phyloP scores from a whole-genome alignment of 2,329 filamentous ascomycete genomes.

The Sordariomycetes sp. region DNA sequence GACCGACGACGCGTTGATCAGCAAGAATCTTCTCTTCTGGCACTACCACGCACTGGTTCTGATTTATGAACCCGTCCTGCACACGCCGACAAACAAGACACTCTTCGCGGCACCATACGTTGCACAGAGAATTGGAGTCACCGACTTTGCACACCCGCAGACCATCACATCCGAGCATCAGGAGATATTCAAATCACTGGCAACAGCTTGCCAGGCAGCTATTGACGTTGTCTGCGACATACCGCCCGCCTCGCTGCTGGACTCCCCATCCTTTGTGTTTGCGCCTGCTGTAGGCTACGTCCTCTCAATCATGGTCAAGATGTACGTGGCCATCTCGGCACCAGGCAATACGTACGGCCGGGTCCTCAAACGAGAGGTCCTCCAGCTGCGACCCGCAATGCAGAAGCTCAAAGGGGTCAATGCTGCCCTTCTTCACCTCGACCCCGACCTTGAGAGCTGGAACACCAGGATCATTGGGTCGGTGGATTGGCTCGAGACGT shows the following conservation, averaged over 20 bases:
- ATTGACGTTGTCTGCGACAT: neutral
- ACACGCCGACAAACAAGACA: slow-evolving; percentile 9
- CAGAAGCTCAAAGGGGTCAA: neutral
- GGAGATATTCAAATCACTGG: neutral
- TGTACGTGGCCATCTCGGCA: neutral
- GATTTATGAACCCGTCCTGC: slow-evolving; percentile 8
- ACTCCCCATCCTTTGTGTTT: neutral
- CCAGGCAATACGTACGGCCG: neutral
- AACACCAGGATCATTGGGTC: neutral
- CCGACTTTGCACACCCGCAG: slow-evolving; percentile 5
- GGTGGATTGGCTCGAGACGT: slow-evolving; percentile 1
- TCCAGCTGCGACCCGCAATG: neutral
- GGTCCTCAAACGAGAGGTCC: neutral
- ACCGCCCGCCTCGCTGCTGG: neutral
- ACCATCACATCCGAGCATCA: neutral
- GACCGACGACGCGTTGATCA: neutral
- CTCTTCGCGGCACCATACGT: slow-evolving; percentile 9
- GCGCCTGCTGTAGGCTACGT: neutral
- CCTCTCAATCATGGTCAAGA: neutral
- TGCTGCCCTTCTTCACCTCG: neutral
- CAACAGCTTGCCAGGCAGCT: neutral
- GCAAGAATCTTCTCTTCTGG: neutral
- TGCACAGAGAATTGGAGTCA: slow-evolving; percentile 7
- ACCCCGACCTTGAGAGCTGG: neutral
- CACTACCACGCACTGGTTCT: slow-evolving; percentile 5